phyloP scores from a whole-genome alignment of 140 eudicot species.

The Senecio squalidus region DNA sequence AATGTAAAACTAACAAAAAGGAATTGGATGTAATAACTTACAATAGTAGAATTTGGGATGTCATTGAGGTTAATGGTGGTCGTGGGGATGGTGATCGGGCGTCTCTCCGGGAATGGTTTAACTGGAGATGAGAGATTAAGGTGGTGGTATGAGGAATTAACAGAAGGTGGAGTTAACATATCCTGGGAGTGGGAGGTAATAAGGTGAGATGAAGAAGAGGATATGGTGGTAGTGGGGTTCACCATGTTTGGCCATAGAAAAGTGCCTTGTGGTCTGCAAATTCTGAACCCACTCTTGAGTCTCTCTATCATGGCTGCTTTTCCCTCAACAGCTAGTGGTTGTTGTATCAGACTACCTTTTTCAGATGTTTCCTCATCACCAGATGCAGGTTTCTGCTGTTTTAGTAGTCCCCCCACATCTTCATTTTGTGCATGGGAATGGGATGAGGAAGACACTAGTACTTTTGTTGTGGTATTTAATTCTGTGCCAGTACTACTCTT shows the following conservation, averaged over 20 bases:
- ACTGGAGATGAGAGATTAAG: conserved; percentile 34
- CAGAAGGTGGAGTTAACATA: conserved; percentile 98
- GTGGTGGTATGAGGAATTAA: conserved; percentile 46
- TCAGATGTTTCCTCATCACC: conserved; percentile 12
- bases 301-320: conserved; percentile 81
- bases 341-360: conserved; percentile 4
- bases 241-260: conserved; percentile 93
- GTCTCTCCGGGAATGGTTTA: conserved; percentile 70
- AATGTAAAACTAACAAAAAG: too few relatives aligned
- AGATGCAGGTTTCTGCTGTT: conserved; percentile 3
- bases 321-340: conserved; percentile 27
- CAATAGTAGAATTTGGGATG: too few relatives aligned
- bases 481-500: conserved; percentile 30
- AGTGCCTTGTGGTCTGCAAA: conserved; percentile 94
- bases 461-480: conserved; percentile 38
- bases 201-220: conserved; percentile 34
- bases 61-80: conserved; percentile 51
- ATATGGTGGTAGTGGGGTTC: conserved; percentile 20
- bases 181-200: conserved; percentile 53
- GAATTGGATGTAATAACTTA: too few relatives aligned
- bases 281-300: conserved; percentile 96
- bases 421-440: too few relatives aligned
- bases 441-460: too few relatives aligned
- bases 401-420: conserved; percentile 8
- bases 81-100: conserved; percentile 46